Conservation (phyloP, 179 eudicot species). For the Camellia oleifera region DNA sequence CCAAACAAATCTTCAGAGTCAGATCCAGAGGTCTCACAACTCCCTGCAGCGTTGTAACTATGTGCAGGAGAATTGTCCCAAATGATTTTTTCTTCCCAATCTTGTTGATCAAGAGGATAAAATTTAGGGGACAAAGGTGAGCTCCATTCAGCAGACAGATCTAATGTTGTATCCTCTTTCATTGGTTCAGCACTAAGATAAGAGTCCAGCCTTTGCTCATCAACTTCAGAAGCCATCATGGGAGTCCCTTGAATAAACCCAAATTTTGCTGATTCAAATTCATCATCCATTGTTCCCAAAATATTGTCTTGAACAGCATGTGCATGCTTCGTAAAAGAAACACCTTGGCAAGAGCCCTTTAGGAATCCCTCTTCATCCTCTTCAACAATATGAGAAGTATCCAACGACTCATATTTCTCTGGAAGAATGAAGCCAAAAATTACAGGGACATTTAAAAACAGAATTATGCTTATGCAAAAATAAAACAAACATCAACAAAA, state of each 20-base stretch:
- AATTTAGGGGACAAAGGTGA: slow-evolving; percentile 41
- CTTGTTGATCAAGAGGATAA: slow-evolving; percentile 82
- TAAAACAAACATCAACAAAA: not conserved
- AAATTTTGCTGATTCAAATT: slow-evolving; percentile 31
- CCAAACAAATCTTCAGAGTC: slow-evolving; percentile 44
- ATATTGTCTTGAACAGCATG: slow-evolving; percentile 32
- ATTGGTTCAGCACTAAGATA: slow-evolving; percentile 67
- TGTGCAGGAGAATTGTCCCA: slow-evolving; percentile 74
- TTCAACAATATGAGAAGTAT: slow-evolving; percentile 57
- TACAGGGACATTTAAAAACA: not conserved
- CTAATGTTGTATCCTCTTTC: slow-evolving; percentile 37
- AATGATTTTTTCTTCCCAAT: slow-evolving; percentile 87
- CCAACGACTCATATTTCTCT: slow-evolving; percentile 69
- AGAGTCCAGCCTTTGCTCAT: slow-evolving; percentile 45
- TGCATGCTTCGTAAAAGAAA: slow-evolving; percentile 36
- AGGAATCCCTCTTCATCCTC: slow-evolving; percentile 79
- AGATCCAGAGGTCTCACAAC: slow-evolving; percentile 67
- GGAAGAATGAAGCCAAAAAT: slow-evolving; percentile 16
- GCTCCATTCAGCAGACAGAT: slow-evolving; percentile 39
- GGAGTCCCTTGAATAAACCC: slow-evolving; percentile 29
- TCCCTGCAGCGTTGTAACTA: slow-evolving; percentile 50
- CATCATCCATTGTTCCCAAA: slow-evolving; percentile 30
- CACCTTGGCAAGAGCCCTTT: slow-evolving; percentile 44
- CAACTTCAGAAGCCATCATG: slow-evolving; percentile 20
- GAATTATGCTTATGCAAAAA: not conserved